Percentiles rank a stretch among this genome's conserved stretches.
Conservation (phyloP, 148 eudicot genomes). For the Nepenthes gracilis region DNA sequence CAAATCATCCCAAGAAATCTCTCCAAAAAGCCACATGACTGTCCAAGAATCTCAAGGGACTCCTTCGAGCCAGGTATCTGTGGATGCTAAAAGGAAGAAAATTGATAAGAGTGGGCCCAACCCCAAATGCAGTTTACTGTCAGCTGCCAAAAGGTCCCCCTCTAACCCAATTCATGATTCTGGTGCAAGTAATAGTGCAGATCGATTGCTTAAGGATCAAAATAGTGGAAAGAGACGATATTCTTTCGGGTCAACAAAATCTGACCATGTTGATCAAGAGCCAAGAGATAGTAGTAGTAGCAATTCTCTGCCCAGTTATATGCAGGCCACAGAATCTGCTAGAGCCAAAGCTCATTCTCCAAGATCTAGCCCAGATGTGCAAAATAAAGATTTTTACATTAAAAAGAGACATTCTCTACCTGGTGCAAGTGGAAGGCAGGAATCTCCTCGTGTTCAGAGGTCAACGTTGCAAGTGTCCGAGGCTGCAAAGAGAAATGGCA, state of each 20-base stretch:
- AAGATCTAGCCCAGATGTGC: conserved; percentile 81
- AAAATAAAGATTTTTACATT: conserved; percentile 38
- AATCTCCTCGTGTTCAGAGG: conserved; percentile 66
- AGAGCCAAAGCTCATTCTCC: conserved; percentile 81
- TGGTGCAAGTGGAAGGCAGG: conserved; percentile 66
- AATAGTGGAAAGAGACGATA: conserved; percentile 60
- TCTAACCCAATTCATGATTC: conserved; percentile 34
- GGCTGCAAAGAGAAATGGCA: conserved; percentile 47
- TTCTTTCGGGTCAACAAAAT: conserved; percentile 62
- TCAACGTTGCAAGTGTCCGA: conserved; percentile 39
- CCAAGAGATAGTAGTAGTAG: conserved; percentile 62
- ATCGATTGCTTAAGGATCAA: conserved; percentile 46
- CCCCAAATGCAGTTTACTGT: conserved; percentile 36
- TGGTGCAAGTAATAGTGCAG: conserved; percentile 45
- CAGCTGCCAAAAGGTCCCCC: conserved; percentile 47
- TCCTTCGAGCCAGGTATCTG: conserved; percentile 70
- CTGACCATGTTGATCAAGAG: conserved; percentile 66
- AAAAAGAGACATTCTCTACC: conserved; percentile 84
- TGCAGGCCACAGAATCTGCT: conserved; percentile 97
- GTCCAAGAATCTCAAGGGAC: conserved; percentile 12
- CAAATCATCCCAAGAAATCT: conserved; percentile 44
- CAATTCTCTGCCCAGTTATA: conserved; percentile 69
- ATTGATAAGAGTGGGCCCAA: conserved; percentile 37
- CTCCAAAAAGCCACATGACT: conserved; percentile 43
- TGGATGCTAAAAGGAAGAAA: conserved; percentile 43